phyloP scores from a whole-genome alignment of 2,329 filamentous ascomycete genomes.

The Talaromyces marneffei region DNA sequence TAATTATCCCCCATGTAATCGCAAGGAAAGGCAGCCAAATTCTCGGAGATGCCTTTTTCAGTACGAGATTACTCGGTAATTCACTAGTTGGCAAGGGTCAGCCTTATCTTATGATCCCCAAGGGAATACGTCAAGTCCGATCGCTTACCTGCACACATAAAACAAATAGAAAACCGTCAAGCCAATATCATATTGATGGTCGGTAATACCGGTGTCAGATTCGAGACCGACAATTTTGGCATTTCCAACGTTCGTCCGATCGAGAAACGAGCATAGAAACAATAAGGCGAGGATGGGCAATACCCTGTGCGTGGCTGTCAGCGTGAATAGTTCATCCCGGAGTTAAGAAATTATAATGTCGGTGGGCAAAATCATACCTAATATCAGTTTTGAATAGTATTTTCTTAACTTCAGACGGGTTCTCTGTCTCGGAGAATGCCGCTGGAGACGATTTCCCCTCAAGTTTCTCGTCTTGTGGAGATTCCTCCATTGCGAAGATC shows the following conservation, averaged over 20 bases:
- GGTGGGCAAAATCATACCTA: conserved; percentile 30
- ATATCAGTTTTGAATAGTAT: conserved; percentile 52
- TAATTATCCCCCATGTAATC: conserved; percentile 53
- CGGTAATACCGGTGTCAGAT: conserved; percentile 51
- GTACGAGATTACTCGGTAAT: conserved; percentile 58
- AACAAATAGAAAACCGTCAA: conserved; percentile 59
- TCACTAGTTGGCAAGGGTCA: conserved; percentile 40
- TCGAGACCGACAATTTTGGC: conserved; percentile 61
- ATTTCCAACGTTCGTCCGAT: conserved; percentile 69
- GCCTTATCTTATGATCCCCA: not conserved
- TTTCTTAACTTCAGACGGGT: conserved; percentile 24
- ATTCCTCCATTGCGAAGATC: not conserved
- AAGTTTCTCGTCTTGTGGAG: conserved; percentile 17
- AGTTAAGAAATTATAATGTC: not conserved
- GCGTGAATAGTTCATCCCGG: not conserved
- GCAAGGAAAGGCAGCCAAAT: conserved; percentile 57
- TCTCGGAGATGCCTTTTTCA: conserved; percentile 56
- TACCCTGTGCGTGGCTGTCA: conserved; percentile 41
- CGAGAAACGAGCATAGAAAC: conserved; percentile 60
- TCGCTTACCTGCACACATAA: conserved; percentile 51
- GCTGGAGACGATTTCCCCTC: conserved; percentile 21
- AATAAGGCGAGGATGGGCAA: conserved; percentile 59
- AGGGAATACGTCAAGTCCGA: not conserved
- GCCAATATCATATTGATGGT: conserved; percentile 59
- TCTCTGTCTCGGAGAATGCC: conserved; percentile 24